Conservation (phyloP, 2,329 filamentous ascomycete genomes). For the Aspergillus phoenicis region DNA sequence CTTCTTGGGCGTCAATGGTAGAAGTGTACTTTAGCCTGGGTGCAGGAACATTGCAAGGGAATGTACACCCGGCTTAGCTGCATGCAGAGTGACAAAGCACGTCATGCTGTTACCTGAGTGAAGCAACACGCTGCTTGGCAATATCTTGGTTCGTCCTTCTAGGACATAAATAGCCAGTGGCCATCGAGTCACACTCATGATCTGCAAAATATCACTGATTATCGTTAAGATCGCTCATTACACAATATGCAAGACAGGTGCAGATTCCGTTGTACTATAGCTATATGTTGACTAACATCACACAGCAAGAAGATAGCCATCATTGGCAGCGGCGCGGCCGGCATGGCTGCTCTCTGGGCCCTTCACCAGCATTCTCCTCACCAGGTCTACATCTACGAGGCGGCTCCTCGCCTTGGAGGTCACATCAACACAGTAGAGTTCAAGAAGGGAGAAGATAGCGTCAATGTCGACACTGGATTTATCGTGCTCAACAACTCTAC, state of each 20-base stretch:
- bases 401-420: constrained; percentile 4
- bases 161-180: neutral
- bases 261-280: neutral
- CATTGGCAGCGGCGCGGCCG: constrained; percentile 8
- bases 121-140: neutral
- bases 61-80: neutral
- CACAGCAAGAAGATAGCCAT: constrained; percentile 3
- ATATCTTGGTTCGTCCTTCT: too few species aligned
- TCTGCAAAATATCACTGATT: neutral
- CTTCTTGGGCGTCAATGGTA: too few species aligned
- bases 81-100: neutral
- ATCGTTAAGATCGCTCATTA: neutral
- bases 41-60: neutral
- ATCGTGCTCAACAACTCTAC: constrained; percentile 10
- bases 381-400: constrained; percentile 8
- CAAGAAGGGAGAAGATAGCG: neutral
- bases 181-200: neutral
- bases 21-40: neutral
- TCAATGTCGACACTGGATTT: constrained; percentile 11
- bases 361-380: constrained; percentile 6
- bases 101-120: neutral
- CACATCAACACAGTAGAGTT: constrained; percentile 9
- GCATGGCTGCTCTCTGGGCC: constrained; percentile 8
- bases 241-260: neutral
- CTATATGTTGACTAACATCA: neutral